phyloP scores from a whole-genome alignment of 2,329 filamentous ascomycete genomes.

The Penicillium hesseltinei region DNA sequence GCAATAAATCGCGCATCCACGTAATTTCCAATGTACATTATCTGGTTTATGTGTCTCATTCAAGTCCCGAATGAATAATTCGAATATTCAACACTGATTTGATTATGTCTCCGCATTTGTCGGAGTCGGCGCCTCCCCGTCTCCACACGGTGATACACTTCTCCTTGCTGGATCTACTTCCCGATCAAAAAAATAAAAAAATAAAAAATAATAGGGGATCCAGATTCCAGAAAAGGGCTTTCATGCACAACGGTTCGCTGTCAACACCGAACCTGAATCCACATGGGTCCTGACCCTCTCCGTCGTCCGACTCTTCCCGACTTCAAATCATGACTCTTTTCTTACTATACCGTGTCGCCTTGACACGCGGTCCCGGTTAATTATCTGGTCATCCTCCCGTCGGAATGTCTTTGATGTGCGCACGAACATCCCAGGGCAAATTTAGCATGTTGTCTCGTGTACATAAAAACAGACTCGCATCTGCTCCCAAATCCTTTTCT shows the following conservation, averaged over 20 bases:
- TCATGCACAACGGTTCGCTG: conserved; percentile 27
- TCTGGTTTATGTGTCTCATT: conserved; percentile 7
- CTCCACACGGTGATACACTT: conserved; percentile 15
- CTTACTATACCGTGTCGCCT: conserved; percentile 22
- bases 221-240: conserved; percentile 19
- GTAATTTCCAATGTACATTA: not conserved
- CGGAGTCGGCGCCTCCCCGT: conserved; percentile 16
- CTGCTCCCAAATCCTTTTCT: conserved; percentile 20
- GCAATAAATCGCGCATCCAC: conserved; percentile 5
- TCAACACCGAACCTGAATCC: conserved; percentile 27
- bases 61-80: not conserved
- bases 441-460: conserved; percentile 30
- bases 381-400: conserved; percentile 45
- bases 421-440: conserved; percentile 31
- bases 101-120: conserved; percentile 15
- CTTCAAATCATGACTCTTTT: conserved; percentile 22
- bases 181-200: conserved; percentile 19
- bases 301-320: conserved; percentile 32
- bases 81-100: not conserved
- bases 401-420: conserved; percentile 35
- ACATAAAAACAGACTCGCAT: conserved; percentile 34
- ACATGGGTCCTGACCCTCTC: conserved; percentile 18
- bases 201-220: conserved; percentile 20
- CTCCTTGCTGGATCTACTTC: conserved; percentile 25
- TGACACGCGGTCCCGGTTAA: conserved; percentile 22